Evolutionary conservation across 1,284 basidiomycete genomes (phyloP), one percentile per base, ranked within the genome.

Genomic region (Macrocystidia cucumis): DNA sequence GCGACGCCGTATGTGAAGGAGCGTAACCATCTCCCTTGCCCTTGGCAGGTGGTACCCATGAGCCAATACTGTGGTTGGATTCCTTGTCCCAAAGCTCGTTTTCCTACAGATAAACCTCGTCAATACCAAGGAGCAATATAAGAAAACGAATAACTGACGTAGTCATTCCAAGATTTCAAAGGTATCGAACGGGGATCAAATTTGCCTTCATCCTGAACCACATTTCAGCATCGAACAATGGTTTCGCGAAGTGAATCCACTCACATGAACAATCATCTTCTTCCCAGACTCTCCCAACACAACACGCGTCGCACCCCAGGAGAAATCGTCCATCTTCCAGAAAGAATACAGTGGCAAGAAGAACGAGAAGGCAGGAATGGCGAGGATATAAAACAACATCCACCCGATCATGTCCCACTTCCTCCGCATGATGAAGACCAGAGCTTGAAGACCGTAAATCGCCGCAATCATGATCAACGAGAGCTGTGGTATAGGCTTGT

Each of bases 271-370:
- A 44, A 98, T 81, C 47, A 97, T 68, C 64, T 91, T 93, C 72
- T 95, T 93, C 19, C 93, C 95, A 40, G 82, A 75, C 62, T 98
- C 95, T 48, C 93, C 95, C 47, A 96, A 66, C 21, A 98, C 93
- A 43, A 93, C 59, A 78, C 89, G 88, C 13, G 92, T 96, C 31
- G 76, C 74, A 76, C 96, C 96, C 96, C 91, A 96, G 3, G 90
- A 93, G 76, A 98, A 98, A 62, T 96, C 91, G 62, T 98, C 95
- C 93, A 98, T 98, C 48, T 74, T 80, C 95, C 93, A 98, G 81
- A 98, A 98, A 1, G 95, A 95, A 60, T 97, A 97, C 13, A 97
- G 63, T 1, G 93, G 95, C 25, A 98, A 73, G 62, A 92, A 74
- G 66, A 98, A 84, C 13, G 92, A 92, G 69, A 91, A 93, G 32